Conservation (phyloP, 331 rosid genomes). For the Malus hybrid region DNA sequence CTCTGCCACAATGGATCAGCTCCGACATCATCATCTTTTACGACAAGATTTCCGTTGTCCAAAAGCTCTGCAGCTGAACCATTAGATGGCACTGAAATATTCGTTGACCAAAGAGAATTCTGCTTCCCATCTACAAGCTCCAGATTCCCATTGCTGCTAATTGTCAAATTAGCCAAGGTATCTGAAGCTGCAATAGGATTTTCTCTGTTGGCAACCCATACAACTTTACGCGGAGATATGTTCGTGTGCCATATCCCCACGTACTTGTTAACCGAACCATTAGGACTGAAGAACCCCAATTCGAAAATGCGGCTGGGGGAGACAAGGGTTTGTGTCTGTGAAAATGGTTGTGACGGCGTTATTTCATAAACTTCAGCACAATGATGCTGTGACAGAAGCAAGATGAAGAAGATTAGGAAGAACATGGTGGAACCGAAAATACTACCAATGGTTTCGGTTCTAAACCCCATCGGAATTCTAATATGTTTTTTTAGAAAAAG, state of each 20-base stretch:
- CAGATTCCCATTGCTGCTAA: background rate
- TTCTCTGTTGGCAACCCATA: background rate
- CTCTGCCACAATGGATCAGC: conserved; percentile 5
- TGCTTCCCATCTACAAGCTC: background rate
- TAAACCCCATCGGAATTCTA: background rate
- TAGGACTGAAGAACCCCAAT: too few relatives aligned
- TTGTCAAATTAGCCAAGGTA: background rate
- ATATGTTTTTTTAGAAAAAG: background rate
- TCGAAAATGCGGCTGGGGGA: too few relatives aligned
- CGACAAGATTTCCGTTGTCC: conserved; percentile 7
- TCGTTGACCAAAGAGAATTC: background rate
- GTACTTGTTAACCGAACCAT: background rate
- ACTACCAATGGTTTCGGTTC: background rate
- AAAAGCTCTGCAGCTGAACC: conserved; percentile 3
- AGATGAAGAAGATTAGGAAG: background rate
- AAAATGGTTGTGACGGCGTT: too few relatives aligned
- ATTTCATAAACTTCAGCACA: too few relatives aligned
- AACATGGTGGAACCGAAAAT: background rate
- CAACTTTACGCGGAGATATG: background rate
- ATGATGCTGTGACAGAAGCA: background rate
- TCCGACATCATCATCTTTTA: background rate
- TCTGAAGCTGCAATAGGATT: background rate
- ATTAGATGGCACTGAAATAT: background rate
- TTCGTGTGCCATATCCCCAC: background rate
- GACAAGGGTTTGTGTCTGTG: too few relatives aligned